These are phyloP conservation scores for Saccharomyces pastorianus DNA, from an alignment of 1,139 yeast species.

Conservation along the genomic window DNA sequence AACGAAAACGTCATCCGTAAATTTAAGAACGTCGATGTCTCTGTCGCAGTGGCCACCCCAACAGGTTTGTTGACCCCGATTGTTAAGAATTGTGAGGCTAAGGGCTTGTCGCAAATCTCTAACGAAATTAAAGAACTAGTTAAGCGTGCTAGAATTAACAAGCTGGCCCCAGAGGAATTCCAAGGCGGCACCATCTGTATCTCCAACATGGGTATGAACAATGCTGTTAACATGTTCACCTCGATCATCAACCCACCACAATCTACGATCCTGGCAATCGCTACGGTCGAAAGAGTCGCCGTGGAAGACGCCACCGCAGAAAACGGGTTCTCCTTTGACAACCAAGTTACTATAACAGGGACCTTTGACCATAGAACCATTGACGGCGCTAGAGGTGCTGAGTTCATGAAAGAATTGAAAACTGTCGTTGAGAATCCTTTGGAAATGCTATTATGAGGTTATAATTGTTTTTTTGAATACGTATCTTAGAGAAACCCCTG, in stretches of 20 bases:
- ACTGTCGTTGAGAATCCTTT: constrained; percentile 89
- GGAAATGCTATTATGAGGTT: constrained; percentile 66
- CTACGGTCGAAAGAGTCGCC: constrained; percentile 87
- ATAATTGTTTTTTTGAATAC: background rate
- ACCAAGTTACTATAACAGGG: constrained; percentile 85
- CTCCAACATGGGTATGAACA: constrained; percentile 97
- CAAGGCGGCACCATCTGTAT: constrained; percentile 99
- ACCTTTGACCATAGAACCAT: constrained; percentile 96
- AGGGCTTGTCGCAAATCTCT: constrained; percentile 80
- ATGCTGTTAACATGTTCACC: constrained; percentile 84
- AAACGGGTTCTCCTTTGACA: constrained; percentile 87
- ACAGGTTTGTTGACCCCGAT: constrained; percentile 96
- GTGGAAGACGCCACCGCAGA: constrained; percentile 88
- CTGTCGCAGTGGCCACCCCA: constrained; percentile 98
- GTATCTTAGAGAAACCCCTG: background rate
- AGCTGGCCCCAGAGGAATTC: constrained; percentile 90
- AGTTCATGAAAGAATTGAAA: constrained; percentile 89
- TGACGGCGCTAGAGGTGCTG: constrained; percentile 98
- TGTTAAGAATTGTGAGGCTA: constrained; percentile 75
- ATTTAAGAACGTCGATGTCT: constrained; percentile 85
- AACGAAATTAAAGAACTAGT: constrained; percentile 84
- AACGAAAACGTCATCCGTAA: constrained; percentile 85
- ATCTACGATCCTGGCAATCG: constrained; percentile 85
- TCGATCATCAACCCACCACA: constrained; percentile 98
- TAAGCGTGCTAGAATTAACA: constrained; percentile 90